Percentiles rank a stretch among this genome's conserved stretches.
Conservation (phyloP, 768 basidiomycete genomes). For the Pisolithus tinctorius region DNA sequence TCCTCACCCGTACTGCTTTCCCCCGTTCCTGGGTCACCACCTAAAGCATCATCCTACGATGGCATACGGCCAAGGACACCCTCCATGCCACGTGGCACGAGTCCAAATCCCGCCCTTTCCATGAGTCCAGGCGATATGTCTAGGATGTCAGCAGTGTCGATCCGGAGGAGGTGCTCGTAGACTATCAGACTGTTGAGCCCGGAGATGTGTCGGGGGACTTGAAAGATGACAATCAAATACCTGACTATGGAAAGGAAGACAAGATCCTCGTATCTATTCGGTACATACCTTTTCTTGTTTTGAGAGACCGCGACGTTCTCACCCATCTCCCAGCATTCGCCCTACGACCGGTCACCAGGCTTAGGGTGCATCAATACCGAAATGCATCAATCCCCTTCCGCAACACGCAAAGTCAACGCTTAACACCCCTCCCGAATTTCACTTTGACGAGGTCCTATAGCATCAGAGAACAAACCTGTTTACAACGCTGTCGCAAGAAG, state of each 20-base stretch:
- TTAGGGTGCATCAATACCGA: slow-evolving; percentile 45
- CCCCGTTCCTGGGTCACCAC: slow-evolving; percentile 49
- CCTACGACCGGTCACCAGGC: slow-evolving; percentile 46
- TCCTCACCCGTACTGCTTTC: slow-evolving; percentile 25
- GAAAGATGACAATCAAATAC: slow-evolving; percentile 44
- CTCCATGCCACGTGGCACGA: slow-evolving; percentile 45
- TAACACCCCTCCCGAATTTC: slow-evolving; percentile 43
- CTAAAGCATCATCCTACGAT: slow-evolving; percentile 31
- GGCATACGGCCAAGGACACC: slow-evolving; percentile 46
- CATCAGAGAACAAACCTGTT: slow-evolving; percentile 72
- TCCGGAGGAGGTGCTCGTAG: slow-evolving; percentile 69
- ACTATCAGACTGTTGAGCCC: slow-evolving; percentile 64
- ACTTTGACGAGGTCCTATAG: slow-evolving; percentile 74
- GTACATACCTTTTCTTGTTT: slow-evolving; percentile 33
- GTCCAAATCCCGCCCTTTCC: slow-evolving; percentile 34
- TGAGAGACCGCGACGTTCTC: not conserved
- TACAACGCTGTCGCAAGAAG: slow-evolving; percentile 71
- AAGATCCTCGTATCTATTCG: slow-evolving; percentile 84
- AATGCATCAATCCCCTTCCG: slow-evolving; percentile 56
- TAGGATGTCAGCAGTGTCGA: slow-evolving; percentile 71
- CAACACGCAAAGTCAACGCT: slow-evolving; percentile 43
- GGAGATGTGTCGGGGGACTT: slow-evolving; percentile 64
- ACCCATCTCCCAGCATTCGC: slow-evolving; percentile 44
- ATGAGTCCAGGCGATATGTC: slow-evolving; percentile 45
- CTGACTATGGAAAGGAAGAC: slow-evolving; percentile 65